Conservation (phyloP, 2,329 filamentous ascomycete genomes). For the Monascus ruber region DNA sequence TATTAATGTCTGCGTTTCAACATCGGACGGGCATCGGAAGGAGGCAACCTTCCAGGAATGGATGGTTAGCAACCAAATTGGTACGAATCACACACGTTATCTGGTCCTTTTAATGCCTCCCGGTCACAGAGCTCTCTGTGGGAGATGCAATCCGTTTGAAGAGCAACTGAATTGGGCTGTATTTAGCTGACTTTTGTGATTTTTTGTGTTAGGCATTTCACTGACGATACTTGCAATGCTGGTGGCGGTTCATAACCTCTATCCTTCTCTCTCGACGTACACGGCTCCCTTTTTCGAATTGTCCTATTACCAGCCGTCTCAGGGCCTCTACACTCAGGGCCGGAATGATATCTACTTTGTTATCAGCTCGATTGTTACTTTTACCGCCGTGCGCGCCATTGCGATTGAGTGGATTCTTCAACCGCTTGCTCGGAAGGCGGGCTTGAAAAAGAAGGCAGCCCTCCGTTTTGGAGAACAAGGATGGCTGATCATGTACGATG, state of each 20-base stretch:
- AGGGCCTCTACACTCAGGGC: slow-evolving; percentile 63
- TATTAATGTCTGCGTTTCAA: slow-evolving; percentile 32
- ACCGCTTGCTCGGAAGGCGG: slow-evolving; percentile 61
- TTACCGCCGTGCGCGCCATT: slow-evolving; percentile 74
- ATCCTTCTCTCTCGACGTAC: slow-evolving; percentile 65
- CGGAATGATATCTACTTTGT: slow-evolving; percentile 71
- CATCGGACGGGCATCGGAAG: slow-evolving; percentile 19
- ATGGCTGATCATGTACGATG: slow-evolving; percentile 80
- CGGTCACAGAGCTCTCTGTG: no score
- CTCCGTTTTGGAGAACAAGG: slow-evolving; percentile 88
- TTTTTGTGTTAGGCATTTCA: slow-evolving; percentile 53
- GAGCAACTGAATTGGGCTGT: not conserved
- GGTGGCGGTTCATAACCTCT: slow-evolving; percentile 67
- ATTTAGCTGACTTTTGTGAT: slow-evolving; percentile 8
- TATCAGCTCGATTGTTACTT: slow-evolving; percentile 65
- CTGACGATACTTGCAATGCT: slow-evolving; percentile 77
- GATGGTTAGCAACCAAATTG: slow-evolving; percentile 70
- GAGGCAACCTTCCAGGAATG: slow-evolving; percentile 41
- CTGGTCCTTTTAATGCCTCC: no score
- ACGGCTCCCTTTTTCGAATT: slow-evolving; percentile 84
- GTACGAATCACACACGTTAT: slow-evolving; percentile 38
- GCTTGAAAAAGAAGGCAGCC: slow-evolving; percentile 66
- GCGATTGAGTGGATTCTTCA: slow-evolving; percentile 79
- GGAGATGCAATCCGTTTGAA: not conserved
- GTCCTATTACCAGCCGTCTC: slow-evolving; percentile 64